phyloP scores from a whole-genome alignment of 1,284 basidiomycete genomes.

The Coniferiporia weirii region DNA sequence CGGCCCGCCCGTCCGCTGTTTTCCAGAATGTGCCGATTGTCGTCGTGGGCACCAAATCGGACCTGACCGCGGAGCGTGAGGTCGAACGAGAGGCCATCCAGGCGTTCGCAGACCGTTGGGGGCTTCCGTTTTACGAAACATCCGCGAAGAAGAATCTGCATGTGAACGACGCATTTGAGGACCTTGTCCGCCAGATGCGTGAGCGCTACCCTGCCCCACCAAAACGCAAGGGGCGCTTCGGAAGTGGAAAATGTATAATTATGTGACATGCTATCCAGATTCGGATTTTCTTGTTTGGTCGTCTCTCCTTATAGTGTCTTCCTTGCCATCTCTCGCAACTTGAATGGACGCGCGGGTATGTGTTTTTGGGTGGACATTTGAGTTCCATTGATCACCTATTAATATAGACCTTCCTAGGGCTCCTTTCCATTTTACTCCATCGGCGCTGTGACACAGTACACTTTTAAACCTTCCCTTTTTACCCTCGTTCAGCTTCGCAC shows the following conservation, averaged over 20 bases:
- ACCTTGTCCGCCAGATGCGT: constrained; percentile 72
- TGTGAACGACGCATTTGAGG: constrained; percentile 73
- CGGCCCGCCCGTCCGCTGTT: background rate
- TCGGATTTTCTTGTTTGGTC: background rate
- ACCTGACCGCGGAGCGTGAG: constrained; percentile 77
- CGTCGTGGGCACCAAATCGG: constrained; percentile 85
- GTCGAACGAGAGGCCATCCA: constrained; percentile 66
- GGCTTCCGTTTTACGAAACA: constrained; percentile 79
- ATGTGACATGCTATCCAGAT: constrained; percentile 37
- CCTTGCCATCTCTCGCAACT: no score
- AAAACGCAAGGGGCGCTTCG: constrained; percentile 33
- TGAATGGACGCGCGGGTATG: background rate
- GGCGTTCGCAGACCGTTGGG: constrained; percentile 62
- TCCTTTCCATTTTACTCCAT: background rate
- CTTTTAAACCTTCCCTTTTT: background rate
- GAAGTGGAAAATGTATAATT: constrained; percentile 39
- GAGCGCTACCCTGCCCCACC: constrained; percentile 49
- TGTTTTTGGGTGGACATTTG: background rate
- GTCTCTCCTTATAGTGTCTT: background rate
- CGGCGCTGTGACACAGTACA: background rate
- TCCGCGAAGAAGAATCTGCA: constrained; percentile 81
- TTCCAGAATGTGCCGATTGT: constrained; percentile 70
- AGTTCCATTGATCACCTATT: background rate
- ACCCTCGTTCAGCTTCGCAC: background rate
- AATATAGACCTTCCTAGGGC: background rate